Percentiles rank a stretch among this genome's conserved stretches.
These are phyloP conservation scores for Calamus simplicifolius DNA, from an alignment of 176 grass and related monocot genomes.

Conservation along the genomic window DNA sequence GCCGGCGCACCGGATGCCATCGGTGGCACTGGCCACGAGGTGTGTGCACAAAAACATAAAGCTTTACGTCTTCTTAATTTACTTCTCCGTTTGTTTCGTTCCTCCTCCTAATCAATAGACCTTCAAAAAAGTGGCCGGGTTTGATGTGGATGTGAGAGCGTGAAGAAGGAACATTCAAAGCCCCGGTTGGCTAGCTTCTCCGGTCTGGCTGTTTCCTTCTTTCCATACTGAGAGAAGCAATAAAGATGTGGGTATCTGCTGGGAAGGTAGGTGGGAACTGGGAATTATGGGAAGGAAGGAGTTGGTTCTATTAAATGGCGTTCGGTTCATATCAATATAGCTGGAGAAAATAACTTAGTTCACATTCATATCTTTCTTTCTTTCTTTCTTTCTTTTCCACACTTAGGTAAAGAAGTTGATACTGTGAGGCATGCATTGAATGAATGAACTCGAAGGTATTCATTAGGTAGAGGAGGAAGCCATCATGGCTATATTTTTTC, in stretches of 20 bases:
- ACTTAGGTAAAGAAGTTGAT: neutral
- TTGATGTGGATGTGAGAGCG: neutral
- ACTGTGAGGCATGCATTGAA: conserved; percentile 9
- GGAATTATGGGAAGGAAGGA: no score
- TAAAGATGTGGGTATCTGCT: conserved; percentile 14
- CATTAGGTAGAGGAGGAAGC: conserved; percentile 18
- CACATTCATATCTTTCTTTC: neutral
- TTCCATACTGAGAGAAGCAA: neutral
- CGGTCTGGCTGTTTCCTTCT: no score
- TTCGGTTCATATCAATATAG: neutral
- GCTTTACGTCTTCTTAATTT: neutral
- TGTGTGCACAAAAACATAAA: conserved; percentile 17
- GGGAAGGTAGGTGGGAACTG: conserved; percentile 4
- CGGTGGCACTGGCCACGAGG: conserved; percentile 94
- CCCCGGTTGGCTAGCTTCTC: neutral
- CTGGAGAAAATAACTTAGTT: neutral
- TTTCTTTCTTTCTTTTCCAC: neutral
- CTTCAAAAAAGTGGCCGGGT: conserved; percentile 4
- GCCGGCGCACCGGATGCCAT: conserved; percentile 58
- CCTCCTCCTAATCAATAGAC: neutral
- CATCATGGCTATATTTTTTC: conserved; percentile 19
- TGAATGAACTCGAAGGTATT: conserved; percentile 29
- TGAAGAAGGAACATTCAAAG: conserved; percentile 24
- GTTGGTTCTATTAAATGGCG: conserved; percentile 9
- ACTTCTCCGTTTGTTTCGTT: neutral